phyloP scores from a whole-genome alignment of 2,329 filamentous ascomycete genomes.

The Sporothrix pseudoabietina region DNA sequence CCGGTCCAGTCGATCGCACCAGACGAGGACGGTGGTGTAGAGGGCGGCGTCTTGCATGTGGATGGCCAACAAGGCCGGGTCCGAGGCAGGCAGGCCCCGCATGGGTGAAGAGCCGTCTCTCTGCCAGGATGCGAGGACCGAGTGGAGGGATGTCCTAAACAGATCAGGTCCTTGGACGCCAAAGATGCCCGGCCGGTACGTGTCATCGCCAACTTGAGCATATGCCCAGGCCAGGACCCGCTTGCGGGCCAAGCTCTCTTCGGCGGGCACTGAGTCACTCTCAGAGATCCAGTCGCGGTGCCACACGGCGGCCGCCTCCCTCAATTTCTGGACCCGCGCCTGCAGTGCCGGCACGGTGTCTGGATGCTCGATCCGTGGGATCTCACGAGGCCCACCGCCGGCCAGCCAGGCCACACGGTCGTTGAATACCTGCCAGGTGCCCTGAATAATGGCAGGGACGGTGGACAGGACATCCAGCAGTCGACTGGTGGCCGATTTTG shows the following conservation, averaged over 20 bases:
- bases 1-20: slow-evolving; percentile 33
- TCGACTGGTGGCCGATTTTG: slow-evolving; percentile 34
- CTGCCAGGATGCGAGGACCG: background rate
- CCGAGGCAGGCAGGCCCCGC: background rate
- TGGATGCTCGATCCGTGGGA: slow-evolving; percentile 28
- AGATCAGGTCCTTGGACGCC: slow-evolving; percentile 33
- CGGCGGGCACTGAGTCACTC: background rate
- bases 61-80: background rate
- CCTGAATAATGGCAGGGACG: slow-evolving; percentile 36
- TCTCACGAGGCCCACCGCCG: slow-evolving; percentile 7
- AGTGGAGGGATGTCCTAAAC: slow-evolving; percentile 27
- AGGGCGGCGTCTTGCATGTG: slow-evolving; percentile 35
- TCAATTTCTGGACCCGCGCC: slow-evolving; percentile 22
- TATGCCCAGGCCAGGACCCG: slow-evolving; percentile 34
- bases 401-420: slow-evolving; percentile 34
- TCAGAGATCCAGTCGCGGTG: slow-evolving; percentile 30
- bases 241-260: slow-evolving; percentile 13
- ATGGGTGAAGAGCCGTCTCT: slow-evolving; percentile 29
- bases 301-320: slow-evolving; percentile 28
- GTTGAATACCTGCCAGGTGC: slow-evolving; percentile 28
- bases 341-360: slow-evolving; percentile 30
- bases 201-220: slow-evolving; percentile 28
- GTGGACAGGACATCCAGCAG: slow-evolving; percentile 37
- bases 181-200: slow-evolving; percentile 33
- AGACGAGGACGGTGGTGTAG: slow-evolving; percentile 35